Conservation (phyloP, 2,329 filamentous ascomycete species). For the Polytolypa hystricis region DNA sequence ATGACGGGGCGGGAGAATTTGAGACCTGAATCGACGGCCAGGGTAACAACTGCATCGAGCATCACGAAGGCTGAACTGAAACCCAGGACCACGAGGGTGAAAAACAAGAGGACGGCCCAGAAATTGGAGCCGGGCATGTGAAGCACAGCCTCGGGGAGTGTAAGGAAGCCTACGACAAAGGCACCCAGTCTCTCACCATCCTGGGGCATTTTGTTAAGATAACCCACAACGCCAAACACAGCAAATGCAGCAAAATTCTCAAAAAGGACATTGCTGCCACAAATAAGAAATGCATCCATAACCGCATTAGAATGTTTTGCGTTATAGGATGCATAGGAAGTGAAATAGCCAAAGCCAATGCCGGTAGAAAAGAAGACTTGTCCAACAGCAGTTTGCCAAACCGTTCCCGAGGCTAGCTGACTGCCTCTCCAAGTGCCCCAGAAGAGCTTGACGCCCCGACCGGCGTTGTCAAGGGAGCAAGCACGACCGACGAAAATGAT, state of each 20-base stretch:
- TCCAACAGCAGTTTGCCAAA: constrained; percentile 51
- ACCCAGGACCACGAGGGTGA: constrained; percentile 47
- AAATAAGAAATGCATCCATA: constrained; percentile 47
- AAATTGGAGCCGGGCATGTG: constrained; percentile 49
- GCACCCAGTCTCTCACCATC: constrained; percentile 36
- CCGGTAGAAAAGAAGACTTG: constrained; percentile 52
- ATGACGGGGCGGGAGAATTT: constrained; percentile 38
- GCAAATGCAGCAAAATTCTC: constrained; percentile 43
- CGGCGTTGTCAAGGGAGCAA: constrained; percentile 44
- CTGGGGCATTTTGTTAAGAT: constrained; percentile 31
- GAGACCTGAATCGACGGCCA: constrained; percentile 43
- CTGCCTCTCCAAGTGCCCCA: constrained; percentile 40
- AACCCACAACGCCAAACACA: constrained; percentile 48
- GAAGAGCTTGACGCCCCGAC: constrained; percentile 41
- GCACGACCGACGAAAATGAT: constrained; percentile 46
- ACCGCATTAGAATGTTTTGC: constrained; percentile 47
- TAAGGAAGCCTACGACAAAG: constrained; percentile 49
- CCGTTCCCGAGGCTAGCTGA: constrained; percentile 39
- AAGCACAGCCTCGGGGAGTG: constrained; percentile 44
- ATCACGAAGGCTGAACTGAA: constrained; percentile 50
- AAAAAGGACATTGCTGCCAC: constrained; percentile 45
- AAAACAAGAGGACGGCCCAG: constrained; percentile 49
- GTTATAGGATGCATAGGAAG: constrained; percentile 49
- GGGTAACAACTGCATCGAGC: constrained; percentile 46
- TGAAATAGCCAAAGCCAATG: constrained; percentile 50